phyloP scores from a whole-genome alignment of 805 yeast species.

The Candida easanensis region DNA sequence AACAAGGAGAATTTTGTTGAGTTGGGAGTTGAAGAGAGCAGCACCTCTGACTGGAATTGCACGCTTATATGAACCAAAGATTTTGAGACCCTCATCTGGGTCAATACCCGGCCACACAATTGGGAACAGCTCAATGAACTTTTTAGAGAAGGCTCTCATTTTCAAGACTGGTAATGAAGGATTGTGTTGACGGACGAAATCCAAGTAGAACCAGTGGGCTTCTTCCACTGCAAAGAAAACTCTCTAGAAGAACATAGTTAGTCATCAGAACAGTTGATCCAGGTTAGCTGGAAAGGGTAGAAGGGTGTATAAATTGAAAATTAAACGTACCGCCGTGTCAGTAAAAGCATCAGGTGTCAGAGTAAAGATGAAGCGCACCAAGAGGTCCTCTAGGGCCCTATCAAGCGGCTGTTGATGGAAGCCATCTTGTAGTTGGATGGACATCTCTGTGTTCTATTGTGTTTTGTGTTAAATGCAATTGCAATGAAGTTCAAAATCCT shows the following conservation, averaged over 20 bases:
- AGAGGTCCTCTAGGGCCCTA: slow-evolving; percentile 76
- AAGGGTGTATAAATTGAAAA: no score
- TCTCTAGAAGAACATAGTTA: slow-evolving; percentile 39
- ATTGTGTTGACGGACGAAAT: slow-evolving; percentile 69
- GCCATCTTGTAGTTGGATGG: slow-evolving; percentile 52
- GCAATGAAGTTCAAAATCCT: no score
- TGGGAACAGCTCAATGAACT: slow-evolving; percentile 67
- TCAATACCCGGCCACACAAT: slow-evolving; percentile 82
- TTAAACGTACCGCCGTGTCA: slow-evolving; percentile 46
- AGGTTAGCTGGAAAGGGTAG: no score
- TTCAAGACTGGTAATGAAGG: slow-evolving; percentile 75
- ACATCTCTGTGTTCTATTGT: slow-evolving; percentile 43
- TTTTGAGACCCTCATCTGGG: slow-evolving; percentile 70
- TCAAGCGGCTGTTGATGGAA: slow-evolving; percentile 67
- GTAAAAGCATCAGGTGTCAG: slow-evolving; percentile 90
- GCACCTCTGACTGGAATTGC: slow-evolving; percentile 96
- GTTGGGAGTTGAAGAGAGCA: slow-evolving; percentile 69
- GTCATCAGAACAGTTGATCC: neutral
- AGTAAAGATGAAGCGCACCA: slow-evolving; percentile 87
- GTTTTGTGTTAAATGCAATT: slow-evolving; percentile 1
- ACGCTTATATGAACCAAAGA: slow-evolving; percentile 81
- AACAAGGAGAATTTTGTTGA: slow-evolving; percentile 74
- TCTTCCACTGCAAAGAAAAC: slow-evolving; percentile 94
- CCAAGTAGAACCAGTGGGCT: slow-evolving; percentile 97
- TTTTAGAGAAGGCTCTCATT: slow-evolving; percentile 71